Percentiles rank a stretch among this genome's conserved stretches.
phyloP scores from a whole-genome alignment of 306 rosid genomes.

The Datisca glomerata region DNA sequence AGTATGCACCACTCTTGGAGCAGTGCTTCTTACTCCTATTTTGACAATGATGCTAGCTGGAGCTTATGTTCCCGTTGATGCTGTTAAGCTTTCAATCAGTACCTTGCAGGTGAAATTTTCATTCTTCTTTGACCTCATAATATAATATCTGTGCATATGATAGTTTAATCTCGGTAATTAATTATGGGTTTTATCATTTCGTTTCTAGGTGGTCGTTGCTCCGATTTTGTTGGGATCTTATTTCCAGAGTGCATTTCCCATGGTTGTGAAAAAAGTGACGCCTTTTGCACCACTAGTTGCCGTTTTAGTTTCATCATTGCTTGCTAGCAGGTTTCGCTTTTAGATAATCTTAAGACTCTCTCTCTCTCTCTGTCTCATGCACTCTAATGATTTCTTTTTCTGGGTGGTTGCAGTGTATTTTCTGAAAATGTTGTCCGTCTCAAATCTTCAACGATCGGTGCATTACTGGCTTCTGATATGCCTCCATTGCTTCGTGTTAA shows the following conservation, averaged over 20 bases:
- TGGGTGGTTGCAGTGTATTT: slow-evolving; percentile 21
- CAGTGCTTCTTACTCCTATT: slow-evolving; percentile 28
- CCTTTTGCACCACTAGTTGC: slow-evolving; percentile 35
- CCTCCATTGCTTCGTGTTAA: slow-evolving; percentile 10
- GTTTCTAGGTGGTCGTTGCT: slow-evolving; percentile 28
- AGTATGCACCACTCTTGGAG: slow-evolving; percentile 33
- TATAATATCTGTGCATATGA: neutral
- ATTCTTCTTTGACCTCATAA: neutral
- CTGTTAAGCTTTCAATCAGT: slow-evolving; percentile 29
- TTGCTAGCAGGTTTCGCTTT: slow-evolving; percentile 30
- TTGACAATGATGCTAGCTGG: slow-evolving; percentile 27
- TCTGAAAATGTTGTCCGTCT: slow-evolving; percentile 27
- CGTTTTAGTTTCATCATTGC: slow-evolving; percentile 29
- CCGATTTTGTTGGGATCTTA: slow-evolving; percentile 30
- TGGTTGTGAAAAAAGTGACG: slow-evolving; percentile 12
- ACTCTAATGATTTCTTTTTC: neutral
- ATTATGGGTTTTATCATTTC: neutral
- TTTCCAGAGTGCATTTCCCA: slow-evolving; percentile 24
- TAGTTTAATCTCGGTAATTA: neutral
- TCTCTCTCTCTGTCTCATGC: neutral
- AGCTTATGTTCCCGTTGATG: slow-evolving; percentile 26
- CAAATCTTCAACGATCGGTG: slow-evolving; percentile 14
- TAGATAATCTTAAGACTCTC: neutral
- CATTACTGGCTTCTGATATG: slow-evolving; percentile 18
- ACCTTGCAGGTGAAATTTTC: slow-evolving; percentile 26